These are phyloP conservation scores for Solanum medicagineum DNA, from an alignment of 257 asterid species.

Conservation along the genomic window DNA sequence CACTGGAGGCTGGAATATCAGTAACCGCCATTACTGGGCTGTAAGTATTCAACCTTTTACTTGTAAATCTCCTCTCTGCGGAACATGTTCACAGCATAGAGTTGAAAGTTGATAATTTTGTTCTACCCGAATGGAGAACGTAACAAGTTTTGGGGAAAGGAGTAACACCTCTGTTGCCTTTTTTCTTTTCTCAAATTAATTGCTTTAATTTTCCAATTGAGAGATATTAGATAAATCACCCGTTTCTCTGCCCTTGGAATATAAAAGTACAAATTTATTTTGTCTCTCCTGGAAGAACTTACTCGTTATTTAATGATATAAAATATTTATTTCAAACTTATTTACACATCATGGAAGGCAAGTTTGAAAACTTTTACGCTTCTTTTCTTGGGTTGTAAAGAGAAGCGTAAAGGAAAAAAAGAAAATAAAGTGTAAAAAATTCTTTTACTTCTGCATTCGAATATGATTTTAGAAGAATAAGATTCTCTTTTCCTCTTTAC, in stretches of 20 bases:
- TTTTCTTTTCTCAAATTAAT: not conserved
- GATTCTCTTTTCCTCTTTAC: not conserved
- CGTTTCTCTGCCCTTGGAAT: not conserved
- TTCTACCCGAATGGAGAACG: too few species aligned
- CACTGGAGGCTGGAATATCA: constrained; percentile 83
- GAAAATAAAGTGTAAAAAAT: not conserved
- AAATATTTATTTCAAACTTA: not conserved
- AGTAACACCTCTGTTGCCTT: not conserved
- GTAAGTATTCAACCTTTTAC: constrained; percentile 28
- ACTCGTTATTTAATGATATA: not conserved
- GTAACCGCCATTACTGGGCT: constrained; percentile 83
- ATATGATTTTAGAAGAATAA: not conserved
- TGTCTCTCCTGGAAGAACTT: not conserved
- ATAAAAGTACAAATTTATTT: not conserved
- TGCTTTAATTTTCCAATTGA: not conserved
- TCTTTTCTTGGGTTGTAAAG: not conserved
- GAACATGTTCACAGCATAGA: not conserved
- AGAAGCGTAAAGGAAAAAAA: not conserved
- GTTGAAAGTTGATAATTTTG: not conserved
- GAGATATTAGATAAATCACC: not conserved
- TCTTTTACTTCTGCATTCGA: not conserved
- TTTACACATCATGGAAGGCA: not conserved
- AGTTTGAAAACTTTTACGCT: not conserved
- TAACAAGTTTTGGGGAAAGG: not conserved
- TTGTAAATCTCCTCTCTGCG: not conserved